Base-by-base conservation (phyloP, 768 basidiomycete genomes). In the Cyclocybe aegerita region DNA sequence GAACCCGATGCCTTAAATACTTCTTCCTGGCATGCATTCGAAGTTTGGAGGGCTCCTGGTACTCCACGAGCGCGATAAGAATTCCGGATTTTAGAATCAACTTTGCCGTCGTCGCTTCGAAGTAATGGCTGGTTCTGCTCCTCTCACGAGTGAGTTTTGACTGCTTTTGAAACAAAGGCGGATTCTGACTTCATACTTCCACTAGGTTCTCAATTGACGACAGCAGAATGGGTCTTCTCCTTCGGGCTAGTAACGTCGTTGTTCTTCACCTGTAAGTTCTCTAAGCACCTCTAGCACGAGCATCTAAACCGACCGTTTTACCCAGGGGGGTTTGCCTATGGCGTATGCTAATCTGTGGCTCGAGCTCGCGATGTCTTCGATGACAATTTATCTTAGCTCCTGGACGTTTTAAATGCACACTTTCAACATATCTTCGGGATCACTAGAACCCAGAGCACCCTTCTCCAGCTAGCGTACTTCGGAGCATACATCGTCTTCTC, bases 381-480 rank as follows among this genome's bases (percentile, higher is more conserved):
- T 41, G 33, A 49, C 35, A 55, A 29, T 3, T 43, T 2, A 15
- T 49, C n/a, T 49, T 56, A 84, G 82, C 76, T 85, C 42, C 82
- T 85, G 56, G 83, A 85, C 60, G 83, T 84, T 46, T 72, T 84
- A 52, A 84, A 84, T 59, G 80, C 85, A 41, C 87, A 90, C 68
- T 90, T 90, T 68, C 87, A 88, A 70, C 65, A 65, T 2, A 78
- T 87, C 35, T 86, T 90, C 61, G 72, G 73, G 9, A 86, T 91
- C 62, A 68, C 72, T 35, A 87, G 85, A 64, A 73, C 85, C 23
- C 81, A 88, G 67, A 88, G 86, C 47, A 87, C 88, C 5, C 73
- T 88, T 54, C 74, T 91, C 49, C 88, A 90, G 57, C 71, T 88
- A 16, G 85, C 86, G 4, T 89, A 88, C 61, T 86, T 86, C 59